These are phyloP conservation scores for Isabelozyma gotoi DNA, from an alignment of 805 yeast species.

Conservation along the genomic window DNA sequence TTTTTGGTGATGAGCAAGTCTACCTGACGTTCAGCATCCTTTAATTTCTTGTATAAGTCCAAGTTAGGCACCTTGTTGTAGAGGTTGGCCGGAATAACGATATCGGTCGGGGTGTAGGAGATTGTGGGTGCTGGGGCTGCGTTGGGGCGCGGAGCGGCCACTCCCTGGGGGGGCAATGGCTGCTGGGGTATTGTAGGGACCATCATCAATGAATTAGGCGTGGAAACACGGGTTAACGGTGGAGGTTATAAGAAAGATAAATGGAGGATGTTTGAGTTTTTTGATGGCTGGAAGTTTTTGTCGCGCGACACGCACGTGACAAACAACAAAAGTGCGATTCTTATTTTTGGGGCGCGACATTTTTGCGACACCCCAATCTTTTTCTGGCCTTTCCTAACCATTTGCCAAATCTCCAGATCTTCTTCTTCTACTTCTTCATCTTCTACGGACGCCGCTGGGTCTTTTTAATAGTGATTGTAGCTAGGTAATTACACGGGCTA, in stretches of 20 bases:
- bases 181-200: constrained; percentile 11
- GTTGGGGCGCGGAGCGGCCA: constrained; percentile 24
- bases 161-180: constrained; percentile 14
- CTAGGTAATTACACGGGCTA: too few species aligned
- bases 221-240: background rate
- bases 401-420: too few species aligned
- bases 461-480: too few species aligned
- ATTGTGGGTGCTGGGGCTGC: constrained; percentile 36
- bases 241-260: constrained; percentile 7
- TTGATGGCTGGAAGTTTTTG: background rate
- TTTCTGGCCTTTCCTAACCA: background rate
- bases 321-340: background rate
- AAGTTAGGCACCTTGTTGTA: constrained; percentile 62
- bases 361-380: background rate
- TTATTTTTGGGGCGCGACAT: background rate
- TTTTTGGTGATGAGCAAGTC: constrained; percentile 84
- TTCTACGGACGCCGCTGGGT: too few species aligned
- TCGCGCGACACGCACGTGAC: background rate
- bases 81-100: constrained; percentile 34
- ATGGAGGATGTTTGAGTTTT: background rate
- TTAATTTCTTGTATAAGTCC: constrained; percentile 65
- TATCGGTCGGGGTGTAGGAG: constrained; percentile 45
- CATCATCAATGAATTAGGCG: constrained; percentile 1
- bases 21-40: constrained; percentile 77
- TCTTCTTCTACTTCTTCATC: too few species aligned